phyloP scores from a whole-genome alignment of 2,329 filamentous ascomycete species.

The Nemania abortiva region DNA sequence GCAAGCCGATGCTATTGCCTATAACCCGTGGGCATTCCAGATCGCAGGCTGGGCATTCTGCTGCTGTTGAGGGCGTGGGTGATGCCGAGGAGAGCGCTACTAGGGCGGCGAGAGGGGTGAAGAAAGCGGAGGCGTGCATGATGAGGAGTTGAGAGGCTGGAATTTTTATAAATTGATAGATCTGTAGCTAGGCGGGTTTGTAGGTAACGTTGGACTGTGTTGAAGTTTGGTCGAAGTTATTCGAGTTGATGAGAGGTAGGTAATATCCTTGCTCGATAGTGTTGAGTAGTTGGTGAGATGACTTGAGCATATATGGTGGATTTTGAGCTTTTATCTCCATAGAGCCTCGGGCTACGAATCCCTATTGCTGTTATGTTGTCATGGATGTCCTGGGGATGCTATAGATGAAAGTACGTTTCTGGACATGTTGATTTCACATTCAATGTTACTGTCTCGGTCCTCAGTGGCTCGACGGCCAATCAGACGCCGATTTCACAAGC shows the following conservation, averaged over 20 bases:
- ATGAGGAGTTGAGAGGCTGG: too few species aligned
- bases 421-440: conserved; percentile 10
- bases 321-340: conserved; percentile 7
- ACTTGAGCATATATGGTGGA: background rate
- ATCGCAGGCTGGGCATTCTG: conserved; percentile 2
- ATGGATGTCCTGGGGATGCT: background rate
- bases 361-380: background rate
- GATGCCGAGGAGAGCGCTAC: background rate
- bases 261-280: background rate
- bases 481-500: background rate
- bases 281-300: background rate
- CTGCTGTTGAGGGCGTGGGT: background rate
- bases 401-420: background rate
- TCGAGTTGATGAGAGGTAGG: background rate
- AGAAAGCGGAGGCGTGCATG: conserved; percentile 8
- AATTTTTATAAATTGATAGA: background rate
- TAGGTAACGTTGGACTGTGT: background rate
- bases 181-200: background rate
- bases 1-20: conserved; percentile 14
- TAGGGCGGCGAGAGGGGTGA: conserved; percentile 2
- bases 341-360: background rate
- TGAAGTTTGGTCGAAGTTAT: background rate
- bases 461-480: background rate
- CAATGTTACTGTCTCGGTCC: background rate
- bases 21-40: conserved; percentile 6